Percentiles rank a stretch among this genome's conserved stretches.
Evolutionary conservation across 495 filamentous ascomycete genomes (phyloP).

Genomic region (Aspergillus carlsbadensis): DNA sequence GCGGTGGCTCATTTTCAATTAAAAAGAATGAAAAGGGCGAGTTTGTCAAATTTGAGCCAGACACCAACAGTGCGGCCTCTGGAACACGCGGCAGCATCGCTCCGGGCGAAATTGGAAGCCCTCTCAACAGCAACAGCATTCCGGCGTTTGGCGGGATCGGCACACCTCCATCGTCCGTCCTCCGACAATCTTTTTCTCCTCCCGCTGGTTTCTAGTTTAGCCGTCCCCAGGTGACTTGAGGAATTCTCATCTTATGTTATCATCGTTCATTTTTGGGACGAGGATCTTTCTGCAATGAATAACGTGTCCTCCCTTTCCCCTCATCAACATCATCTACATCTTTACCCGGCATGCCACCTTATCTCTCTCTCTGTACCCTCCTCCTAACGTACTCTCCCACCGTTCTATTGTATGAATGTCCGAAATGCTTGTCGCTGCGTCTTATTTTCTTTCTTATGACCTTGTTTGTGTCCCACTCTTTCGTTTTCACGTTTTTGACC

Average conservation of each 20-base stretch:
- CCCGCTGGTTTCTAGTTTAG: constrained; percentile 41
- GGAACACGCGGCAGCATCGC: constrained; percentile 44
- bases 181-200: constrained; percentile 43
- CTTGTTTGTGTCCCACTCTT: not conserved
- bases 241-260: constrained; percentile 3
- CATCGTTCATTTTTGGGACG: constrained; percentile 11
- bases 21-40: constrained; percentile 49
- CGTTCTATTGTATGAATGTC: not conserved
- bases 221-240: constrained; percentile 13
- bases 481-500: not conserved
- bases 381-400: not conserved
- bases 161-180: constrained; percentile 28
- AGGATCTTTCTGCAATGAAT: constrained; percentile 2
- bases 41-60: constrained; percentile 64
- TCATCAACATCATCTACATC: not conserved
- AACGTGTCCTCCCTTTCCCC: constrained; percentile 2
- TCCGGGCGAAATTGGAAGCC: constrained; percentile 53
- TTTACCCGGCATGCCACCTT: not conserved
- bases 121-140: constrained; percentile 41
- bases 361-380: not conserved
- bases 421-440: not conserved
- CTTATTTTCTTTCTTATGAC: constrained; percentile 1
- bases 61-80: constrained; percentile 40
- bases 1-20: constrained; percentile 78
- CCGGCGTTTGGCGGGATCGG: constrained; percentile 44